phyloP scores from a whole-genome alignment of 108 stramenopile genomes.

The Craspedostauros australis region DNA sequence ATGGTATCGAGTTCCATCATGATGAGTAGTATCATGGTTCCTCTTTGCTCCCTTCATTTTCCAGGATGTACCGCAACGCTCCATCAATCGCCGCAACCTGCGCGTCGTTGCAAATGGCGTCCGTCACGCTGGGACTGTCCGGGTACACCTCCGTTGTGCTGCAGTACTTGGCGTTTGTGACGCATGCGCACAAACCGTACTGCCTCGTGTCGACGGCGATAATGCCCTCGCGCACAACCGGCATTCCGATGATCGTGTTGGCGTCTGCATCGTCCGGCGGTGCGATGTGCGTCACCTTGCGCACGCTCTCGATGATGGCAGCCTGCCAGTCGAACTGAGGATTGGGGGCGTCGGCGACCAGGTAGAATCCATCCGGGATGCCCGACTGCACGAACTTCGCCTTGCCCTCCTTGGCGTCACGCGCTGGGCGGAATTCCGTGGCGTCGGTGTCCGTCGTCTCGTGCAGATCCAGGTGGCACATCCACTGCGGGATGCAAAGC shows the following conservation, averaged over 20 bases:
- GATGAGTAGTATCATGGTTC: no score
- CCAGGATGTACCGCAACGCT: constrained; percentile 50
- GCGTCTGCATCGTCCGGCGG: constrained; percentile 42
- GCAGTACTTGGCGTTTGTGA: constrained; percentile 32
- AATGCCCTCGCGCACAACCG: constrained; percentile 34
- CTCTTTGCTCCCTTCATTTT: no score
- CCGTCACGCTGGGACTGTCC: constrained; percentile 36
- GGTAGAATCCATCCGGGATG: constrained; percentile 77
- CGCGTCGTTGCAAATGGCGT: constrained; percentile 50
- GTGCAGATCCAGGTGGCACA: constrained; percentile 54
- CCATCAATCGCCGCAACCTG: constrained; percentile 50
- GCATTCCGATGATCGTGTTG: constrained; percentile 29
- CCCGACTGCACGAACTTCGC: constrained; percentile 9
- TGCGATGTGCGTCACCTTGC: constrained; percentile 61
- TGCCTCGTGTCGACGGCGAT: constrained; percentile 18
- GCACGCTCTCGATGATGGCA: constrained; percentile 40
- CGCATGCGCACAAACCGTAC: constrained; percentile 44
- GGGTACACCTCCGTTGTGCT: constrained; percentile 75
- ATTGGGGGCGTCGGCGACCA: constrained; percentile 31
- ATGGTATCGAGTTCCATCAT: no score
- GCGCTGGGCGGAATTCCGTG: constrained; percentile 66
- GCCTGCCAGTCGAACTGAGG: constrained; percentile 23
- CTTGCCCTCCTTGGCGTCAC: constrained; percentile 45
- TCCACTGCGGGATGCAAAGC: constrained; percentile 41
- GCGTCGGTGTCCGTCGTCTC: constrained; percentile 77